Evolutionary conservation across 306 rosid genomes (phyloP), one percentile per base, ranked within the genome.

Genomic region (Sphenostylis stenocarpa): DNA sequence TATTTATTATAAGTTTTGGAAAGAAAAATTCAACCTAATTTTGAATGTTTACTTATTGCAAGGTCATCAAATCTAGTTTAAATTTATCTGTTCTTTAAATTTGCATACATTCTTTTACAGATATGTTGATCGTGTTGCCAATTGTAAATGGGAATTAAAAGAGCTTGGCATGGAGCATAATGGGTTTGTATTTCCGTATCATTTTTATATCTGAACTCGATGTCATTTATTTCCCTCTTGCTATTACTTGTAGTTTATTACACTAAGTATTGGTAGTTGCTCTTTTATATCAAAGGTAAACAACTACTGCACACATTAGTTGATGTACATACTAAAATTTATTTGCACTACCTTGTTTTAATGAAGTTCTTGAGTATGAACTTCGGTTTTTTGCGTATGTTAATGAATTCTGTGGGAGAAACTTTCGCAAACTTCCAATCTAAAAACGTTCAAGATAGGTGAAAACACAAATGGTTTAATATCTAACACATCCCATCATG

Each of bases 111-210:
- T 41, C 20, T 75, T 44, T 73, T 84, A 77, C 92, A 95, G 98
- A 78, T 95, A 95, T 84, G 93, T 88, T 72, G 98, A 92, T 39
- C 97, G 97, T 43, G 85, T 95, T 77, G 88, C 97, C 49, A 95
- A 88, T 85, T 88, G 93, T 80, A 95, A 89, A 78, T 95, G 98
- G 98, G 98, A 95, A 86, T 88, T 95, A 68, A 95, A 85, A 83
- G 98, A 92, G 76, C 97, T 95, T 78, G 98, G 98, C 47, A 80
- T 95, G 51, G 98, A 95, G 83, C 98, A 95, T 89, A 95, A 96
- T 66, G 97, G 98, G 99, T 96, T 47, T 80, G 96, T 86, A 80
- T 77, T 73, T 73, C 87, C 60, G 13, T 31, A 62, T 70, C 63
- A 6, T 68, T 75, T 75, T 65, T 48, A 62, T 73, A 44, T 68